These are phyloP conservation scores for Boletellus ananiceps DNA, from an alignment of 768 basidiomycete species.

Conservation along the genomic window DNA sequence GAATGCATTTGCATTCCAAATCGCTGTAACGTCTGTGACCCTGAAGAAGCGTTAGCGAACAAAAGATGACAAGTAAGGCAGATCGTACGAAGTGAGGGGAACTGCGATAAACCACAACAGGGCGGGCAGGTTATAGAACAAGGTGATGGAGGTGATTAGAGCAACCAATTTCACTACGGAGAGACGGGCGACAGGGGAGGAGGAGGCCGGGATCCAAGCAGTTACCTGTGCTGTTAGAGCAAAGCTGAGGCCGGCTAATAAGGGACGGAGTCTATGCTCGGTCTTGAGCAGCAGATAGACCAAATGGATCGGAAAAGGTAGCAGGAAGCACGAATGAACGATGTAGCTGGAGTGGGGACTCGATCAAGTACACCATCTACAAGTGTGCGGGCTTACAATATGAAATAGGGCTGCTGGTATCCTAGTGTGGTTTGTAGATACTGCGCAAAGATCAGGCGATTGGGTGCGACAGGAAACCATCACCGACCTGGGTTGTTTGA, in stretches of 20 bases:
- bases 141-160: conserved; percentile 20
- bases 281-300: conserved; percentile 53
- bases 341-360: conserved; percentile 54
- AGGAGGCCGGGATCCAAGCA: conserved; percentile 4
- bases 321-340: conserved; percentile 75
- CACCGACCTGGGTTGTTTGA: conserved; percentile 66
- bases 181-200: conserved; percentile 10
- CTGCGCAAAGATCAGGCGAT: conserved; percentile 34
- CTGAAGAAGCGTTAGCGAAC: conserved; percentile 35
- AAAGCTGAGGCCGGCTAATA: conserved; percentile 49
- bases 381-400: conserved; percentile 56
- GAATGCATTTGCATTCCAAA: conserved; percentile 90
- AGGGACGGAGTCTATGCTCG: conserved; percentile 41
- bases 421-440: conserved; percentile 73
- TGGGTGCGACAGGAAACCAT: not conserved
- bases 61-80: not conserved
- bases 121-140: conserved; percentile 57
- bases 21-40: conserved; percentile 78
- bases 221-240: conserved; percentile 38
- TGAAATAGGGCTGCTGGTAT: conserved; percentile 85
- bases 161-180: conserved; percentile 34
- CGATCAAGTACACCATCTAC: not conserved
- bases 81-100: conserved; percentile 62
- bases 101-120: conserved; percentile 76
- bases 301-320: conserved; percentile 83